Base-by-base conservation (phyloP, 139 green algal species). In the Gonium pectorale region DNA sequence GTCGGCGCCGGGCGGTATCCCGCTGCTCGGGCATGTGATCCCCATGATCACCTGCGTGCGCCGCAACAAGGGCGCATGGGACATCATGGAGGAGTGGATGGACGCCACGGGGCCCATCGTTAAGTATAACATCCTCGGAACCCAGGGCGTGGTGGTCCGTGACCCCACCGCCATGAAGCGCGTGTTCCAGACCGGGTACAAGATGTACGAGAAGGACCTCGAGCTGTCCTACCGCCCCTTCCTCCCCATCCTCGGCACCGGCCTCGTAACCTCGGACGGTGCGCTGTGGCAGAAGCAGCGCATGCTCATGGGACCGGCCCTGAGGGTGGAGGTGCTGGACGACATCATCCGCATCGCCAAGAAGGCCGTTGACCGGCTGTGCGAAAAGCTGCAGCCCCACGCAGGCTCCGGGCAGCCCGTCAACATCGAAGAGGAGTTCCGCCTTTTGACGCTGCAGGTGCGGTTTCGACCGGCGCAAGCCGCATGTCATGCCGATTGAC, bases 211-310 rank as follows among this genome's bases (percentile, higher is more conserved):
- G 5, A 98, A 98, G 83, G 96, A 98, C 85, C 78, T 96, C 2
- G 59, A 86, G 56, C 91, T 98, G 29, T 94, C 90, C 38, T 98
- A 98, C 86, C 87, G 94, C 37, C 93, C 95, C 44, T 99, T 99
- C 87, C 89, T 99, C 67, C 90, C 93, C 43, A 98, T 99, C 77
- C 90, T 99, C 38, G 97, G 97, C 83, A 96, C 92, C 29, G 97
- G 97, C 3, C 93, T 99, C 60, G 97, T 99, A 22, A 99, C 97
- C 19, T 85, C 94, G 51, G 93, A 98, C 67, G 96, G 97, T 13
- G 83, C 91, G 0, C 92, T 95, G 40, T 99, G 97, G 97, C 95
- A 97, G 86, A 92, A 95, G 87, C 96, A 98, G 94, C 92, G 97
- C 44, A 77, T 94, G 78, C 89, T 98, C 4, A 98, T 99, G 83